Evolutionary conservation across 2,329 filamentous ascomycete species (phyloP).

Genomic region (Colletotrichum paranaense): DNA sequence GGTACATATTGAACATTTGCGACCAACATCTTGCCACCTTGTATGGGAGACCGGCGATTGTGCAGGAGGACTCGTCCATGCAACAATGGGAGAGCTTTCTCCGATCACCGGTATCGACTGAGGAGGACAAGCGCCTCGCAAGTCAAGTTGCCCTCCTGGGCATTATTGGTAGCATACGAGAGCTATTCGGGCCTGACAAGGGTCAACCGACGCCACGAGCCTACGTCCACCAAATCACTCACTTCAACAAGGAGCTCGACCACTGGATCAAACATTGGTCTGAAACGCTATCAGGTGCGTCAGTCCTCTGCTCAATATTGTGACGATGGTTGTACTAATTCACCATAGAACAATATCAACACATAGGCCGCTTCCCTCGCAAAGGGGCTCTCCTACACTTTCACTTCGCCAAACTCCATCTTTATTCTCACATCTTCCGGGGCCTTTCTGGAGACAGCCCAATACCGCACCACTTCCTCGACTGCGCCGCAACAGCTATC

Average conservation of each 20-base stretch:
- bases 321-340: too few relatives aligned
- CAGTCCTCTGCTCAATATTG: neutral
- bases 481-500: constrained; percentile 46
- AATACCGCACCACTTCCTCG: constrained; percentile 48
- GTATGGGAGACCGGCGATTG: constrained; percentile 68
- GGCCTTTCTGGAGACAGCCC: constrained; percentile 47
- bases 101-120: constrained; percentile 60
- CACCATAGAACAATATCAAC: constrained; percentile 47
- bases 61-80: constrained; percentile 67
- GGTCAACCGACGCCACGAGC: constrained; percentile 61
- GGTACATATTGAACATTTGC: constrained; percentile 71
- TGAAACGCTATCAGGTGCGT: constrained; percentile 42
- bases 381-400: constrained; percentile 54
- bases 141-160: constrained; percentile 69
- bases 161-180: constrained; percentile 65
- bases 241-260: constrained; percentile 47
- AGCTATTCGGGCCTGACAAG: constrained; percentile 66
- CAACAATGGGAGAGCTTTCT: constrained; percentile 68
- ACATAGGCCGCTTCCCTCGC: constrained; percentile 52
- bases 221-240: constrained; percentile 59
- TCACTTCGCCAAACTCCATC: constrained; percentile 54
- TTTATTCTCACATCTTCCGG: constrained; percentile 55
- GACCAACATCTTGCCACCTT: constrained; percentile 72
- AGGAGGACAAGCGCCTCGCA: constrained; percentile 66
- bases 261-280: constrained; percentile 52